These are phyloP conservation scores for Rosa rugosa DNA, from an alignment of 306 rosid genomes.

Conservation along the genomic window DNA sequence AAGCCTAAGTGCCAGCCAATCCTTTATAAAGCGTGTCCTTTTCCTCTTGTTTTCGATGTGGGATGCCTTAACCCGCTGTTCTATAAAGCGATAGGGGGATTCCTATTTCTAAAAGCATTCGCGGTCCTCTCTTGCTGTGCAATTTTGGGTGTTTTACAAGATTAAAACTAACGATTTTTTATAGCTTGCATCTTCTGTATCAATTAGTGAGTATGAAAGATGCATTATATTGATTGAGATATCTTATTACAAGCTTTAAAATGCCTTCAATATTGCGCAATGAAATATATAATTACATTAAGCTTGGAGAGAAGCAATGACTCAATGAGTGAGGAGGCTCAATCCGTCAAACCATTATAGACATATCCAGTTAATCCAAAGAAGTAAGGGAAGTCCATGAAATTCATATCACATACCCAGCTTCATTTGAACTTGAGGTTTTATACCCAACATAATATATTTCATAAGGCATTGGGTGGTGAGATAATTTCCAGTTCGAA, in stretches of 20 bases:
- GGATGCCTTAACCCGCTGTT: background rate
- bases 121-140: too few relatives aligned
- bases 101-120: background rate
- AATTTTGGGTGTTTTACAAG: background rate
- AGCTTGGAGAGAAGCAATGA: background rate
- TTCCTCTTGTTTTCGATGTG: background rate
- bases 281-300: too few relatives aligned
- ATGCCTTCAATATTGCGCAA: too few relatives aligned
- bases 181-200: too few relatives aligned
- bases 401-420: too few relatives aligned
- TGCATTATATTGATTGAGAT: too few relatives aligned
- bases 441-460: background rate
- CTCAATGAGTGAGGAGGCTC: too few relatives aligned
- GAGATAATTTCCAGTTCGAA: background rate
- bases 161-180: background rate
- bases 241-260: too few relatives aligned
- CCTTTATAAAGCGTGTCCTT: background rate
- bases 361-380: background rate
- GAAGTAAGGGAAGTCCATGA: too few relatives aligned
- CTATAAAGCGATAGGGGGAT: background rate
- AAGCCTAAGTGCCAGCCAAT: rapidly evolving
- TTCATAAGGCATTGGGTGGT: background rate
- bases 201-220: background rate
- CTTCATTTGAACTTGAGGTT: background rate
- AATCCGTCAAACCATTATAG: background rate